Evolutionary conservation across 2,329 filamentous ascomycete genomes (phyloP), one percentile per base, ranked within the genome.

Genomic region (Corinectria fuckeliana): DNA sequence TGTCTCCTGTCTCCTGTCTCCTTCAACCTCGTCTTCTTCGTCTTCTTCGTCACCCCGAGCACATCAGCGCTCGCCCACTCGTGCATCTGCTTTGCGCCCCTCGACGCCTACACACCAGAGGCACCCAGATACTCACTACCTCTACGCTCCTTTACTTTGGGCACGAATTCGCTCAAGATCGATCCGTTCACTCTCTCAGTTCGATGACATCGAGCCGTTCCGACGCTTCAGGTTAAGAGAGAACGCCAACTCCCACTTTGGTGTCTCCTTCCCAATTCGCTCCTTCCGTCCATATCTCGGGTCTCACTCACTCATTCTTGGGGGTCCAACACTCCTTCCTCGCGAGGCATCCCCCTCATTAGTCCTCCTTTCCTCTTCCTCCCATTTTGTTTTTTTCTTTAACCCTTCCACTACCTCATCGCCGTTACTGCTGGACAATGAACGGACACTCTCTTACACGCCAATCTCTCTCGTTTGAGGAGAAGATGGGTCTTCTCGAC

Each of bases 401-500:
- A 28, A 44, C 16, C 45, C 53, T 56, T 41, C 51, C 34, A 44
- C 42, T n/a, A 38, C 30, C 41, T 59, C 28, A 32, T 48, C 63
- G 65, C 71, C 50, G 32, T 30, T 14, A 51, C 50, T 48, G 18
- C 47, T 32, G 32, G 28, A 63, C 70, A 66, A 82, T 82, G 80
- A 76, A 75, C 64, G 73, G 72, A 58, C 72, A 76, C 67, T 73
- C 73, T 57, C 61, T 71, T 20, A 73, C 72, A n/a, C 72, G 68
- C 49, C 67, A 71, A 60, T 72, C 74, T 30, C 71, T 75, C 60
- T 73, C 73, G 50, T 59, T 76, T 50, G 78, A 82, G 70, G 81
- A 83, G 73, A 81, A 78, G 65, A 70, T 78, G 54, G 72, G 73
- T 13, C 72, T 83, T 30, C 70, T 82, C 28, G 78, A 82, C n/a